phyloP scores from a whole-genome alignment of 2,329 filamentous ascomycete species.

The Teratosphaeria zuluensis region DNA sequence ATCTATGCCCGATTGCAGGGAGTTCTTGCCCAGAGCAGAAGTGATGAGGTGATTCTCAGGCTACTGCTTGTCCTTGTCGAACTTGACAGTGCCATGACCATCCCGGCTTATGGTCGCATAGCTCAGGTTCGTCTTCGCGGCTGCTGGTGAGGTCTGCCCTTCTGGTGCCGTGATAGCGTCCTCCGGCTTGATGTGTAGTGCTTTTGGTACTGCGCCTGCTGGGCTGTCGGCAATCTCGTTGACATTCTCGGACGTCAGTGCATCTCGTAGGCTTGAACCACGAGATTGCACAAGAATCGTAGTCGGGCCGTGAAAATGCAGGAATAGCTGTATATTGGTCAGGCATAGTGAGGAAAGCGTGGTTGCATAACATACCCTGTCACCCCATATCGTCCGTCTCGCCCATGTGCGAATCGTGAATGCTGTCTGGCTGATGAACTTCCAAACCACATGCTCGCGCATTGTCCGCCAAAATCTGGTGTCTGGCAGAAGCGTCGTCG shows the following conservation, averaged over 20 bases:
- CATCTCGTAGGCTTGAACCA: slow-evolving; percentile 67
- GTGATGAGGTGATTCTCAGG: background rate
- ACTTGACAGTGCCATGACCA: slow-evolving; percentile 22
- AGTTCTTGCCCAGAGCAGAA: background rate
- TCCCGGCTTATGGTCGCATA: slow-evolving; percentile 24
- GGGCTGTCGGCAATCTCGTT: slow-evolving; percentile 83
- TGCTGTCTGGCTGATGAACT: slow-evolving; percentile 52
- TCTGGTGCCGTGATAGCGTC: slow-evolving; percentile 13
- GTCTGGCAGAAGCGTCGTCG: slow-evolving; percentile 56
- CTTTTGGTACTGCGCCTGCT: slow-evolving; percentile 57
- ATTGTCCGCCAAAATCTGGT: slow-evolving; percentile 65
- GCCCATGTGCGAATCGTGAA: slow-evolving; percentile 66
- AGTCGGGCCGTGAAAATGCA: slow-evolving; percentile 78
- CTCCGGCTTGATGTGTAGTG: slow-evolving; percentile 33
- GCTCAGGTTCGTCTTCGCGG: slow-evolving; percentile 21
- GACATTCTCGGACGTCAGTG: slow-evolving; percentile 66
- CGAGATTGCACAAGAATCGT: slow-evolving; percentile 83
- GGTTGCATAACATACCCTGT: slow-evolving; percentile 47
- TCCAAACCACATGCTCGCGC: slow-evolving; percentile 64
- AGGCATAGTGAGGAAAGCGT: background rate
- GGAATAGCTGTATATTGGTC: slow-evolving; percentile 51
- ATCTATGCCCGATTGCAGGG: background rate
- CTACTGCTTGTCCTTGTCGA: slow-evolving; percentile 9
- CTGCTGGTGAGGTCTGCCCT: slow-evolving; percentile 6
- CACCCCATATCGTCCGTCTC: slow-evolving; percentile 82